phyloP scores from a whole-genome alignment of 2,329 filamentous ascomycete species.

The Stromatinia cepivora region DNA sequence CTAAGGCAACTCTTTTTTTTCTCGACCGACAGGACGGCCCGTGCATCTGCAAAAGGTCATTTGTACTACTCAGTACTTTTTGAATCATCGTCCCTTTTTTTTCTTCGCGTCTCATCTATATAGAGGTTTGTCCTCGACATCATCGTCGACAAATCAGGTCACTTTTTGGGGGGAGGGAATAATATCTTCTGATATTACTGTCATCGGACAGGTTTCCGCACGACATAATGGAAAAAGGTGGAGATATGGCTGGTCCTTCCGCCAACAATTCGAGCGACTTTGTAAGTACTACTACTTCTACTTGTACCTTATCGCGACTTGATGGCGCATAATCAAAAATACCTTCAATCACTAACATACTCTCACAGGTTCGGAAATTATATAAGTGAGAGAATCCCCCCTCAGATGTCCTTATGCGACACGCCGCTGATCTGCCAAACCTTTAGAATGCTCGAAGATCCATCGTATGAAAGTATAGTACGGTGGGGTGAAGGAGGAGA shows the following conservation, averaged over 20 bases:
- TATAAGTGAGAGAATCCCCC: slow-evolving; percentile 72
- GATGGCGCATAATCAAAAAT: not conserved
- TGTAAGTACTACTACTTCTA: slow-evolving; percentile 58
- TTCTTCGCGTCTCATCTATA: not conserved
- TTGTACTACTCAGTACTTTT: slow-evolving; percentile 15
- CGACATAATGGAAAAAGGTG: slow-evolving; percentile 39
- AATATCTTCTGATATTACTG: slow-evolving; percentile 5
- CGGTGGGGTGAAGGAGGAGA: slow-evolving; percentile 94
- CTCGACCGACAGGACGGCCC: slow-evolving; percentile 1
- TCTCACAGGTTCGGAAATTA: slow-evolving; percentile 82
- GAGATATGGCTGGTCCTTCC: slow-evolving; percentile 38
- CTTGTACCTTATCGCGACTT: not conserved
- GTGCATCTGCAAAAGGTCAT: slow-evolving; percentile 20
- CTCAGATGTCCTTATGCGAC: slow-evolving; percentile 33
- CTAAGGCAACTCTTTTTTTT: slow-evolving; percentile 15
- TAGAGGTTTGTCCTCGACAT: slow-evolving; percentile 12
- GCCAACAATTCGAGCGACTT: slow-evolving; percentile 93
- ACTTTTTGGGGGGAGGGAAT: not conserved
- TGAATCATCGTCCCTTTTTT: not conserved
- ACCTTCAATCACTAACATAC: slow-evolving; percentile 28
- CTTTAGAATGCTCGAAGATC: slow-evolving; percentile 89
- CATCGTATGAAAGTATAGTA: slow-evolving; percentile 87
- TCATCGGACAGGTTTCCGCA: slow-evolving; percentile 6
- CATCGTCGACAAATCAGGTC: not conserved
- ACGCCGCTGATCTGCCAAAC: slow-evolving; percentile 29